Base-by-base conservation (phyloP, 148 eudicot genomes). In the Linanthus parryae region DNA sequence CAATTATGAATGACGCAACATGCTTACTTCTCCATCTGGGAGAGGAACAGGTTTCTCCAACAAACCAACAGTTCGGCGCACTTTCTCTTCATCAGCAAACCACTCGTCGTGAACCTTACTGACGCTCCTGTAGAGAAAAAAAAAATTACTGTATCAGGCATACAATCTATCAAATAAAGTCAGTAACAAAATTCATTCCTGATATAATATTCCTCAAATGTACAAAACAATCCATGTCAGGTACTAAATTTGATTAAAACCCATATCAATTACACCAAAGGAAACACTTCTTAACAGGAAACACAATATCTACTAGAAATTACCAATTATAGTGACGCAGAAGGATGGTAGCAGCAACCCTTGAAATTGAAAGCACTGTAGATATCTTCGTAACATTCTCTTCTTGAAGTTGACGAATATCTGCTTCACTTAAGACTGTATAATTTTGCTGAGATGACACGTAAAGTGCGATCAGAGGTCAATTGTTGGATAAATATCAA, bases 21-120 rank as follows among this genome's bases (percentile, higher is more conserved):
- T 1, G 44, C 68, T 47, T 64, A 87, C 95, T 73, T 87, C 91
- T 63, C 48, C 39, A 62, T 69, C 59, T 3, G 77, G 67, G 31
- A 73, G 71, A 27, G 72, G 73, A 46, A 68, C 64, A 47, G 69
- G 70, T 55, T 70, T 74, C 39, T 73, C 84, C 63, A 78, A 48
- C 45, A 87, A 72, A 56, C 96, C 96, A 62, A 87, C 83, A 46
- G 73, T 64, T 45, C 62, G 64, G 25, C 92, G 91, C 23, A 87
- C 96, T 55, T 67, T 75, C 51, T 78, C 85, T 72, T 87, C 96
- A 68, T 87, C 83, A 20, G 88, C 92, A 75, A 87, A 87, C 96
- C 96, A 87, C 66, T 78, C 96, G 67, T 87, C 96, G 56, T 87
- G 69, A 44, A 87, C 92, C 65, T 80, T 83, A 65, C 85, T 78